Conservation (phyloP, 2,329 filamentous ascomycete genomes). For the Harringtonia lauricola region DNA sequence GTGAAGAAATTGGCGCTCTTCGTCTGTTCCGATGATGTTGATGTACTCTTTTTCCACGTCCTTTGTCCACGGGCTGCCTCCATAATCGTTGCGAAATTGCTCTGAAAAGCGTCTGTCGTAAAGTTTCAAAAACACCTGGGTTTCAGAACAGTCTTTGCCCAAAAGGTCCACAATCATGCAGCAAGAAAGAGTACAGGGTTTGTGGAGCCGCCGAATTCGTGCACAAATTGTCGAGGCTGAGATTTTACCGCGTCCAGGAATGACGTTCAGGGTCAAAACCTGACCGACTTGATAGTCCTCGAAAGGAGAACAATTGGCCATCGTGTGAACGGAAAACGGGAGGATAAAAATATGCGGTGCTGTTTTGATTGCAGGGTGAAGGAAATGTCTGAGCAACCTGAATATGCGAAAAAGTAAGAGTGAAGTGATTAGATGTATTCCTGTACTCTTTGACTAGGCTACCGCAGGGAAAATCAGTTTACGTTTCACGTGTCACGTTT, state of each 20-base stretch:
- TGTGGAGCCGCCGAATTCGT: too few relatives aligned
- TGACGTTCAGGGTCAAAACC: not conserved
- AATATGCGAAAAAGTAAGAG: too few relatives aligned
- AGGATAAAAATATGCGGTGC: too few relatives aligned
- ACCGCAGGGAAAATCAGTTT: too few relatives aligned
- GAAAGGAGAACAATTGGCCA: not conserved
- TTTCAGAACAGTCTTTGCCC: not conserved
- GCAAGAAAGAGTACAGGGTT: not conserved
- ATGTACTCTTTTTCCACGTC: not conserved
- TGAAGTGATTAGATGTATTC: too few relatives aligned
- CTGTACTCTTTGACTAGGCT: too few relatives aligned
- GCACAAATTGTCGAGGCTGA: not conserved
- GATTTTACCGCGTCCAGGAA: not conserved
- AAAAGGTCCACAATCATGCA: not conserved
- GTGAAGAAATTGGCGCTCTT: not conserved
- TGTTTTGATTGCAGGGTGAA: too few relatives aligned
- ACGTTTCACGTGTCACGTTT: too few relatives aligned
- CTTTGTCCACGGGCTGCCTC: not conserved
- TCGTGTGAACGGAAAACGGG: too few relatives aligned
- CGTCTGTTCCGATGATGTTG: not conserved
- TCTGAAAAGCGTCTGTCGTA: not conserved
- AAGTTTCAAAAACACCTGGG: not conserved
- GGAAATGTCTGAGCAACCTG: too few relatives aligned
- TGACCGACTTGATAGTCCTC: not conserved
- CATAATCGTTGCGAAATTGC: not conserved